Conservation (phyloP, 768 basidiomycete species). For the Melanogaster broomeanus region DNA sequence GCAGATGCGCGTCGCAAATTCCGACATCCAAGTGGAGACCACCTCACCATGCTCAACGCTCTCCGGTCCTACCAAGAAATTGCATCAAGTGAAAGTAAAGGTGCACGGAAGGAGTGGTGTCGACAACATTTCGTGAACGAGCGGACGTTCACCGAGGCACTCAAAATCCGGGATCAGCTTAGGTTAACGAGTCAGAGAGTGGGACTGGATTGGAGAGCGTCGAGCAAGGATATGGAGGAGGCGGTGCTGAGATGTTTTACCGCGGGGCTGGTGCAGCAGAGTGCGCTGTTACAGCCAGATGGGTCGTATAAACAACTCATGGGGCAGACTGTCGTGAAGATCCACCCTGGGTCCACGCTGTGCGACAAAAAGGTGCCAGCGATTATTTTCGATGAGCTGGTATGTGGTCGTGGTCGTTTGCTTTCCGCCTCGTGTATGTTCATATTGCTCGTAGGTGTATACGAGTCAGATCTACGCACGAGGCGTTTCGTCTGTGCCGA, state of each 20-base stretch:
- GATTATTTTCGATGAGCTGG: slow-evolving; percentile 93
- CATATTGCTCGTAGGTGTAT: slow-evolving; percentile 52
- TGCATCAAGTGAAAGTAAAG: slow-evolving; percentile 46
- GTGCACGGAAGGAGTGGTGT: slow-evolving; percentile 74
- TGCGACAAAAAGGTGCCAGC: slow-evolving; percentile 80
- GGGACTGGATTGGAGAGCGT: slow-evolving; percentile 58
- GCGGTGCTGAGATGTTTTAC: slow-evolving; percentile 71
- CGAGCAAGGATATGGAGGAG: slow-evolving; percentile 66
- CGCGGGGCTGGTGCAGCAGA: slow-evolving; percentile 78
- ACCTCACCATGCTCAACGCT: slow-evolving; percentile 87
- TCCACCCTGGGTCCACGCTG: slow-evolving; percentile 87
- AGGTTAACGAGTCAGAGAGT: slow-evolving; percentile 59
- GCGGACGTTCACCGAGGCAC: slow-evolving; percentile 75
- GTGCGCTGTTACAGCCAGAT: slow-evolving; percentile 82
- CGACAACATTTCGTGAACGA: slow-evolving; percentile 80
- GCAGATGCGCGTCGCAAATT: slow-evolving; percentile 76
- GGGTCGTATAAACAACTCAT: slow-evolving; percentile 84
- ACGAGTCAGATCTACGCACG: slow-evolving; percentile 88
- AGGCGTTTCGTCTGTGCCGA: slow-evolving; percentile 83
- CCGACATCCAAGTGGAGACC: slow-evolving; percentile 84
- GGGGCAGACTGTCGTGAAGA: slow-evolving; percentile 79
- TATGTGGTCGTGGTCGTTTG: slow-evolving; percentile 38
- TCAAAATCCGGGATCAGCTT: slow-evolving; percentile 81
- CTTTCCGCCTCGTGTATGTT: not conserved
- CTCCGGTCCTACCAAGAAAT: slow-evolving; percentile 79